phyloP scores from a whole-genome alignment of 2,329 filamentous ascomycete species.

The Pochonia chlamydosporia region DNA sequence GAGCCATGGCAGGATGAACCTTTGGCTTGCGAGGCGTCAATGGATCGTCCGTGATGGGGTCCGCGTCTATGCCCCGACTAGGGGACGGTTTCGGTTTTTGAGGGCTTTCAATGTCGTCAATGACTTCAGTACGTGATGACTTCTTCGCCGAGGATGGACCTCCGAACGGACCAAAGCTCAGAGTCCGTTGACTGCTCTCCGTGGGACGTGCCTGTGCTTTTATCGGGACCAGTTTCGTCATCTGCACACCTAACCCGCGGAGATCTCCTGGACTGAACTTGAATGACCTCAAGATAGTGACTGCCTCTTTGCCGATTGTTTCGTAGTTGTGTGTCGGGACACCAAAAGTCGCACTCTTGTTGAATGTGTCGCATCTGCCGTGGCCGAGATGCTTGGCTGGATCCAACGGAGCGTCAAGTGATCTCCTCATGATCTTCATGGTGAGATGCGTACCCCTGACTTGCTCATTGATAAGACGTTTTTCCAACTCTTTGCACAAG shows the following conservation, averaged over 20 bases:
- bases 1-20: conserved; percentile 46
- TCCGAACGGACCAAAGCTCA: conserved; percentile 62
- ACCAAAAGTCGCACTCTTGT: conserved; percentile 78
- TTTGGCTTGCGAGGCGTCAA: conserved; percentile 48
- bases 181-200: conserved; percentile 74
- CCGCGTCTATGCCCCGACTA: conserved; percentile 27
- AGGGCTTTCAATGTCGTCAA: conserved; percentile 42
- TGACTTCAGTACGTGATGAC: conserved; percentile 36
- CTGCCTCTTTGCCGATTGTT: conserved; percentile 70
- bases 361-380: conserved; percentile 91
- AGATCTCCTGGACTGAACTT: conserved; percentile 86
- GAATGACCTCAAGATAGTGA: conserved; percentile 77
- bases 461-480: conserved; percentile 71
- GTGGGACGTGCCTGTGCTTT: conserved; percentile 47
- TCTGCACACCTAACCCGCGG: conserved; percentile 85
- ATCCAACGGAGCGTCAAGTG: conserved; percentile 81
- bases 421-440: conserved; percentile 89
- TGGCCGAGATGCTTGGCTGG: conserved; percentile 91
- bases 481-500: conserved; percentile 78
- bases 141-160: conserved; percentile 33
- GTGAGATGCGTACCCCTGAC: conserved; percentile 86
- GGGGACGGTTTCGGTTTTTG: conserved; percentile 24
- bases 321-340: conserved; percentile 74
- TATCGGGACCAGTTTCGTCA: conserved; percentile 84
- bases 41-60: conserved; percentile 52